These are phyloP conservation scores for Panaeolus cyanescens DNA, from an alignment of 768 basidiomycete genomes.

Conservation along the genomic window DNA sequence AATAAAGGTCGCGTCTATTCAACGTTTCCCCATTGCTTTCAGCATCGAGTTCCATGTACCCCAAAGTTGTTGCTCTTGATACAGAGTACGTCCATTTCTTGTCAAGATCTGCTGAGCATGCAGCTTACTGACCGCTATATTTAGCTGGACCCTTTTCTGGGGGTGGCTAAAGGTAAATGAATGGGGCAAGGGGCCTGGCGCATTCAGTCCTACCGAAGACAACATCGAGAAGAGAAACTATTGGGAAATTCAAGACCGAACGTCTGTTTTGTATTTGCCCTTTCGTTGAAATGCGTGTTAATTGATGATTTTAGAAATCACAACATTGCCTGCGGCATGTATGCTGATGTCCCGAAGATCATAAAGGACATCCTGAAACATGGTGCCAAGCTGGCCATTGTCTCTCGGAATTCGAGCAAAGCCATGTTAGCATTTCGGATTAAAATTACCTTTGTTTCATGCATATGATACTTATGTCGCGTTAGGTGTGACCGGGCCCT, in stretches of 20 bases:
- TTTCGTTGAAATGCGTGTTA: too few species aligned
- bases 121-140: neutral
- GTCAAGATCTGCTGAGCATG: neutral
- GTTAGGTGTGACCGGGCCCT: neutral
- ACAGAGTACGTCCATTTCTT: neutral
- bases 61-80: neutral
- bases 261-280: neutral
- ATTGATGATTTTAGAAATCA: slow-evolving; percentile 1
- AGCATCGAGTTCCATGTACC: too few species aligned
- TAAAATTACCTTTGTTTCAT: too few species aligned
- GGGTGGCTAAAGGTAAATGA: neutral
- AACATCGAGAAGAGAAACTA: neutral
- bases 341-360: neutral
- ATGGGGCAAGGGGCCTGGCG: neutral
- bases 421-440: neutral
- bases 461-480: too few species aligned
- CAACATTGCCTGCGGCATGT: neutral
- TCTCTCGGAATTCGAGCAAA: neutral
- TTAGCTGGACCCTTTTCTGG: neutral
- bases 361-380: slow-evolving; percentile 1
- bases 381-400: too few species aligned
- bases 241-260: neutral
- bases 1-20: too few species aligned
- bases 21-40: too few species aligned
- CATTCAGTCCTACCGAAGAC: neutral